Conservation (phyloP, 805 yeast species). For the Starmerella apis region DNA sequence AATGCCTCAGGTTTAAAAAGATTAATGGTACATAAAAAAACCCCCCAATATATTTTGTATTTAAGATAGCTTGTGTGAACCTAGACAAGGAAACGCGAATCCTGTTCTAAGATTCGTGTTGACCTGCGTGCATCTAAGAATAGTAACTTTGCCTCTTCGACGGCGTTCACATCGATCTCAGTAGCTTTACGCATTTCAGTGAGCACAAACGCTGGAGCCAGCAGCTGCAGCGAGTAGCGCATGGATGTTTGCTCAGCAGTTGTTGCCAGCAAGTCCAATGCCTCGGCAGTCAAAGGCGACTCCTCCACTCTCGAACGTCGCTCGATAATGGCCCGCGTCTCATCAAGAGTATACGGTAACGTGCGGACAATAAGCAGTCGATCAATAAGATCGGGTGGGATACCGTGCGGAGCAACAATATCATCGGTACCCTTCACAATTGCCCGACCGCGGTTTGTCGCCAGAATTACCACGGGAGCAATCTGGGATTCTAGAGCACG, state of each 20-base stretch:
- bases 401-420: constrained; percentile 83
- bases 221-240: constrained; percentile 82
- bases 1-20: constrained; percentile 34
- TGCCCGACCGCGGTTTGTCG: constrained; percentile 91
- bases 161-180: constrained; percentile 57
- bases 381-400: constrained; percentile 90
- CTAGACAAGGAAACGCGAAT: constrained; percentile 7
- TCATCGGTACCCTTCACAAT: constrained; percentile 83
- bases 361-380: constrained; percentile 86
- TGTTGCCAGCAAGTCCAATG: constrained; percentile 60
- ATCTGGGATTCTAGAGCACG: constrained; percentile 84
- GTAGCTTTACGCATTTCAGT: constrained; percentile 62
- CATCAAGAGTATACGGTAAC: constrained; percentile 73
- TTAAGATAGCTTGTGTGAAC: too few species aligned
- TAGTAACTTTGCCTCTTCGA: constrained; percentile 71
- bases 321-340: constrained; percentile 68
- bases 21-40: background rate
- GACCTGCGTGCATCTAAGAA: constrained; percentile 83
- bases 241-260: constrained; percentile 71
- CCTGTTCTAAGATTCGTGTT: constrained; percentile 51
- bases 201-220: constrained; percentile 82
- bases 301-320: constrained; percentile 74
- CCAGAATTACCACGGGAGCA: constrained; percentile 91
- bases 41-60: too few species aligned
- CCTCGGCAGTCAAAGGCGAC: constrained; percentile 53